Base-by-base conservation (phyloP, 106 monocot genomes). In the Acorus gramineus region DNA sequence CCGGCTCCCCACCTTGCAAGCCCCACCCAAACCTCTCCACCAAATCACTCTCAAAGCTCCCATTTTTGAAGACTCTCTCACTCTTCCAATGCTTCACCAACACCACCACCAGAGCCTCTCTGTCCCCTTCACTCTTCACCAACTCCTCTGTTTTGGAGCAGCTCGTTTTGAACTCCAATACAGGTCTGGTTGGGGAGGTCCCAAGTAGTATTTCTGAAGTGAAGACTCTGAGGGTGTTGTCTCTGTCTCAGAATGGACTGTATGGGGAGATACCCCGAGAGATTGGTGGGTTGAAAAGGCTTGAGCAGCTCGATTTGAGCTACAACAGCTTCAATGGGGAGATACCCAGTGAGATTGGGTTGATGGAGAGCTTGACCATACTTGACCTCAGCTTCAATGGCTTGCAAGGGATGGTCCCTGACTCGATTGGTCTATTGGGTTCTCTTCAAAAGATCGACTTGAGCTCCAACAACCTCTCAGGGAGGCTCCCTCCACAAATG, bases 241-340 rank as follows among this genome's bases (percentile, higher is more conserved):
- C 70, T 70, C 72, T 88, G 56, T 84, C 87, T 3, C 78, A 88
- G 72, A 88, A 84, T 72, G 64, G 66, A 62, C 47, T 88, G 13
- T 52, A 48, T 42, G 84, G 84, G 5, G 45, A 1, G 7, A 70
- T 88, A 5, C 87, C 84, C 4, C 14, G 9, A 45, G 86, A 76
- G 54, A 42, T 86, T 10, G 74, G 75, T 14, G 50, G 46, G 14
- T 60, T 88, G 5, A 5, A 8, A 4, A 50, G 14, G 50, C 67
- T 88, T 52, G 64, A 84, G 76, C 80, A 88, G 76, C 68, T 88
- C 58, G 87, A 88, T 62, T 67, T 88, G 7, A 88, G 87, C 70
- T 88, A 81, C 72, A 88, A 88, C 63, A 13, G 52, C 54, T 53
- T 88, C 46, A 67, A 62, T 14, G 84, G 84, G 4, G 4, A 62